A percentile compares a stretch with the other conserved stretches of the same genome.
phyloP scores from a whole-genome alignment of 139 green algal species.

The Auxenochlorella pyrenoidosa region DNA sequence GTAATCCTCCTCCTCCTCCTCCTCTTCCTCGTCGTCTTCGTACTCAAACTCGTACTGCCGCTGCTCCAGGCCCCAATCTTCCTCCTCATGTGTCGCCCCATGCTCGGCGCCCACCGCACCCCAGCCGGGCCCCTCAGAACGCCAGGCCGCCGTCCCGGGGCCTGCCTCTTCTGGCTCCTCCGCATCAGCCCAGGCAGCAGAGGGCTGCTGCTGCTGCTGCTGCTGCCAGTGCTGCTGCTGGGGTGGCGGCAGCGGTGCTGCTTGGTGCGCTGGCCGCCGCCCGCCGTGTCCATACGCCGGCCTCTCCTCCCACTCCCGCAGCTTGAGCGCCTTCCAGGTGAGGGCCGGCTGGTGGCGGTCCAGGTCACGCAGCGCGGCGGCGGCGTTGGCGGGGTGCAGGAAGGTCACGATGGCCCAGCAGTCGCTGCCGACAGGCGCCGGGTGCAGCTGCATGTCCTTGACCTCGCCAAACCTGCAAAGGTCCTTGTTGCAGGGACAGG shows the following conservation, averaged over 20 bases:
- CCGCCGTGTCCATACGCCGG: too few species aligned
- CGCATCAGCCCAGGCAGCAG: neutral
- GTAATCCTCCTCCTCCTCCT: neutral
- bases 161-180: neutral
- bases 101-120: neutral
- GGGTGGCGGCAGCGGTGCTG: neutral
- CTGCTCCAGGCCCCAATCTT: neutral
- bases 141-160: neutral
- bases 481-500: neutral
- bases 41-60: neutral
- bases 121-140: neutral
- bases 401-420: neutral
- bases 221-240: neutral
- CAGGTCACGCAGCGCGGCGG: neutral
- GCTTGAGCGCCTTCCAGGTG: neutral
- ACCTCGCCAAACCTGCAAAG: neutral
- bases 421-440: neutral
- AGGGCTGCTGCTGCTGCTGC: neutral
- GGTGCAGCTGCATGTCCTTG: neutral
- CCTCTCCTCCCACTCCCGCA: conserved; percentile 1
- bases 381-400: neutral
- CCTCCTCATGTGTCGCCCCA: neutral
- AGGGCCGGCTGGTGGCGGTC: neutral
- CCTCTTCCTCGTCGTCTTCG: neutral
- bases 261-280: neutral